Evolutionary conservation across 805 yeast genomes (phyloP), one percentile per base, ranked within the genome.

Genomic region (Candida vartiovaarae): DNA sequence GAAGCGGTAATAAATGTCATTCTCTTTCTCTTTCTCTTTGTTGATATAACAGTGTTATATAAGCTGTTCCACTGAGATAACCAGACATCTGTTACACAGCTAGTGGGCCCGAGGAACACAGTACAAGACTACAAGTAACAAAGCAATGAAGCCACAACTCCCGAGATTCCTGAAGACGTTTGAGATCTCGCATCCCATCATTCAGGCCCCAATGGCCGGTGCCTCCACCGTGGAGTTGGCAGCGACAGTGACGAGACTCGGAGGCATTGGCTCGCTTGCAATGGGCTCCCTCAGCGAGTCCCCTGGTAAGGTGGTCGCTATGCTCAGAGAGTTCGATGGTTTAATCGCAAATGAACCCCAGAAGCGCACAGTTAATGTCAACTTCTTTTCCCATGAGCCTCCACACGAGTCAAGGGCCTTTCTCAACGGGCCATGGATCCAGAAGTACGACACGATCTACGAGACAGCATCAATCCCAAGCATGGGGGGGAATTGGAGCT

Each of bases 161-260:
- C 29, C 32, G 4, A 29, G 39, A 5, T 53, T 57, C 39, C 36
- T 54, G 6, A 35, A 35, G 6, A 42, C 44, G 4, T 50, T 70
- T 24, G 68, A 64, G 4, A 45, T 68, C n/a, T 61, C 52, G 36
- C 55, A 55, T 42, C 80, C 78, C 4, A 60, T 78, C 4, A 59
- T 78, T 32, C 81, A 75, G 52, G 68, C 82, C 1, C 82, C 83
- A 23, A 77, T 78, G 82, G 81, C 82, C 1, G 81, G 82, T 1
- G 67, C 75, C 3, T 63, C 74, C 10, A 73, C 76, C 1, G 60
- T 67, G 2, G 55, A 59, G 29, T 51, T 76, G 44, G 79, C 79
- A 1, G 65, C 71, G 1, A 63, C 62, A 2, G 68, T 73, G 1
- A 56, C 68, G 4, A 56, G 59, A 8, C 49, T 52, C 6, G 82